Percentiles rank a stretch among this genome's conserved stretches.
These are phyloP conservation scores for Agapanthus africanus DNA, from an alignment of 106 monocot genomes.

Conservation along the genomic window DNA sequence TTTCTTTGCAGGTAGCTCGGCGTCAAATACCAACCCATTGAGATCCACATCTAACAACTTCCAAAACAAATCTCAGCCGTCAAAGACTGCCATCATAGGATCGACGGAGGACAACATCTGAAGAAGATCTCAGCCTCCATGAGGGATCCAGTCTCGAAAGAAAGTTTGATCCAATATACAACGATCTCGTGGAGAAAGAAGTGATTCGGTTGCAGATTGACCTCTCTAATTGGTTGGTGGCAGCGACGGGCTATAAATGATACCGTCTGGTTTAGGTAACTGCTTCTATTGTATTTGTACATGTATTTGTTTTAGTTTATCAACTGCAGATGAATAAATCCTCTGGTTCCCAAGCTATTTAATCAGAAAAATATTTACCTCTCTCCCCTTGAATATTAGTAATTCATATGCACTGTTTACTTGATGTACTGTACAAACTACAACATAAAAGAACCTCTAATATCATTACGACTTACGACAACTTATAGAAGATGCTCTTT, in stretches of 20 bases:
- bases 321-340: background rate
- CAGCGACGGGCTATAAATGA: too few relatives aligned
- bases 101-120: too few relatives aligned
- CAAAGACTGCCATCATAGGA: too few relatives aligned
- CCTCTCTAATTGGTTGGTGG: background rate
- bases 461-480: background rate
- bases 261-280: background rate
- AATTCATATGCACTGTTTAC: background rate
- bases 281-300: background rate
- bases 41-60: too few relatives aligned
- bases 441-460: background rate
- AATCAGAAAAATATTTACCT: background rate
- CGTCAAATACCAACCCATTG: too few relatives aligned
- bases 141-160: constrained; percentile 18
- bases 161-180: constrained; percentile 6
- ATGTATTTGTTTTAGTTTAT: background rate
- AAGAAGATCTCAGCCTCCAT: too few relatives aligned
- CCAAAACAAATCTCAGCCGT: too few relatives aligned
- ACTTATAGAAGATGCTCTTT: background rate
- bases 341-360: background rate
- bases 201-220: constrained; percentile 12
- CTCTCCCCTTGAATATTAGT: background rate
- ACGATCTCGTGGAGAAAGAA: constrained; percentile 15
- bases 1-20: too few relatives aligned
- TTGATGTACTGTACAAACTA: background rate